phyloP scores from a whole-genome alignment of 257 asterid species.

The Mentha longifolia region DNA sequence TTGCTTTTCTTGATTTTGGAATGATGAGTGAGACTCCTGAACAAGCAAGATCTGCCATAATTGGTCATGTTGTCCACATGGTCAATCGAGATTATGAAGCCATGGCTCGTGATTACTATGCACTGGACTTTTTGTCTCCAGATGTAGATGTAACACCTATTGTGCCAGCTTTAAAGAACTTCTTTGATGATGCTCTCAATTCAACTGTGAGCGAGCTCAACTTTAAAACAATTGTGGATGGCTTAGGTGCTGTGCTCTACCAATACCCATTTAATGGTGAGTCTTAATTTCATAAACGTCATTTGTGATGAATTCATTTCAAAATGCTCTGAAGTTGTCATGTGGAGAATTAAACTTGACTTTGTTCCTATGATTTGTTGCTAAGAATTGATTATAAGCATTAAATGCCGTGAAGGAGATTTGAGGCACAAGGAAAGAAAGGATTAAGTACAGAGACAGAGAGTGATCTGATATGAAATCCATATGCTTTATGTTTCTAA shows the following conservation, averaged over 20 bases:
- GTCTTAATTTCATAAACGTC: conserved; percentile 35
- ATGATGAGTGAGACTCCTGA: conserved; percentile 99
- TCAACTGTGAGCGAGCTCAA: conserved; percentile 96
- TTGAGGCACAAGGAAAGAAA: not conserved
- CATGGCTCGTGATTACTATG: conserved; percentile 99
- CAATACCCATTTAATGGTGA: conserved; percentile 93
- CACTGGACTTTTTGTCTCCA: conserved; percentile 86
- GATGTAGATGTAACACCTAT: conserved; percentile 95
- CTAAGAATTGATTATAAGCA: conserved; percentile 23
- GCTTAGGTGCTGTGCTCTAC: conserved; percentile 87
- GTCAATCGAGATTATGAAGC: conserved; percentile 99
- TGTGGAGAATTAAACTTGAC: conserved; percentile 13
- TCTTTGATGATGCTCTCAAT: conserved; percentile 92
- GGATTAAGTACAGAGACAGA: not conserved
- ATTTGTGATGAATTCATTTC: conserved; percentile 24
- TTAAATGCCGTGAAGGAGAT: conserved; percentile 17
- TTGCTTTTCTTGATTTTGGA: conserved; percentile 98
- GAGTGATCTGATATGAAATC: conserved; percentile 21
- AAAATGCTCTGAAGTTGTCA: conserved; percentile 4
- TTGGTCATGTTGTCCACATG: conserved; percentile 99
- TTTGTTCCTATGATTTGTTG: conserved; percentile 9
- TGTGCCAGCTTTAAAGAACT: conserved; percentile 82
- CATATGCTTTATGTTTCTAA: conserved; percentile 8
- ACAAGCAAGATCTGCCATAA: conserved; percentile 92
- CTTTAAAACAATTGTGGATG: conserved; percentile 94